Base-by-base conservation (phyloP, 129 eudicot genomes). In the Rutidosis leptorrhynchoides region DNA sequence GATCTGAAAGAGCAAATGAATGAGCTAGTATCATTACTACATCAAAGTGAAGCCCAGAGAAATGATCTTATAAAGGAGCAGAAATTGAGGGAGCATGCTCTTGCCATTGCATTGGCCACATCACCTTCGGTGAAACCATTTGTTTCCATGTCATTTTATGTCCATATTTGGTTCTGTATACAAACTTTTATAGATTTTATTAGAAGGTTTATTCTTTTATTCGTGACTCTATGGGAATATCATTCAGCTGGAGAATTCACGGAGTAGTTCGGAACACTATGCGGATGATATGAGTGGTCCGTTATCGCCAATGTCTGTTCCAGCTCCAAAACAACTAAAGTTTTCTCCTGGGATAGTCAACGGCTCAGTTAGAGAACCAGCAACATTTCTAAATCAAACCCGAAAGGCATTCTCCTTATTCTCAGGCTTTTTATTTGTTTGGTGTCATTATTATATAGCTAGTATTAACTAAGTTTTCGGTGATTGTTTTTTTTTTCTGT, bases 1-100 rank as follows among this genome's bases (percentile, higher is more conserved):
- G 99, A 89, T 80, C 86, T 94, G 99, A 86, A 94, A 78, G 97
- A 94, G 76, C 99, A 94, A 48, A 80, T 86, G 70, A 86, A 94
- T 75, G 99, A 94, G 75, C 95, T 94, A 17, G 87, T 94, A 7
- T 85, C 88, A 64, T 72, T 94, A 46, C 65, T 94, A 54, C 75
- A 90, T 49, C 99, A 94, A 67, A 94, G 95, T 76, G 99, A 94
- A 77, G 33, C 82, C 68, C 79, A 97, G 53, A 81, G 95, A 78
- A 94, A 89, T 72, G 99, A 94, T 74, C 79, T 73, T 27, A 97
- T 89, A 70, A 89, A 87, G 80, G 99, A 89, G 80, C 90, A 89
- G 1, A 89, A 84, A 77, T 28, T 74, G 54, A 80, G 92, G 73
- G 99, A 94, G 70, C 83, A 82, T 74, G 77, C 87, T 8, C 77